These are phyloP conservation scores for Haberlea rhodopensis DNA, from an alignment of 257 asterid genomes.

Conservation along the genomic window DNA sequence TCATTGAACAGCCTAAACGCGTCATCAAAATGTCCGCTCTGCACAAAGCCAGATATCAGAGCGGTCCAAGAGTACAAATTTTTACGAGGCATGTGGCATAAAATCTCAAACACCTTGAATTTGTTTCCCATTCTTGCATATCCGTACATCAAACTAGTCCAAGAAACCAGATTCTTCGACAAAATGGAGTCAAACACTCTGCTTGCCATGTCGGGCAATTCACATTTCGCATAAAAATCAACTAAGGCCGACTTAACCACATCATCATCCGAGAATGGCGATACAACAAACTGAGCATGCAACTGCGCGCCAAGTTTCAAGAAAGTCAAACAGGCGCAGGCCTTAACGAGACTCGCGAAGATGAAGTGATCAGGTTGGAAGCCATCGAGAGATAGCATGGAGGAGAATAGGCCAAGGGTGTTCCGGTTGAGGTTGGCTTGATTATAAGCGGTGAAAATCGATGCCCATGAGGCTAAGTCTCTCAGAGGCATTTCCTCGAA, in stretches of 20 bases:
- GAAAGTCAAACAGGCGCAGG: slow-evolving; percentile 51
- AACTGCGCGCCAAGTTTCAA: slow-evolving; percentile 55
- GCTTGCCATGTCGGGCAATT: slow-evolving; percentile 47
- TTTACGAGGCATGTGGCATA: slow-evolving; percentile 40
- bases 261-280: slow-evolving; percentile 49
- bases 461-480: slow-evolving; percentile 79
- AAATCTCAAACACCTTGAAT: slow-evolving; percentile 46
- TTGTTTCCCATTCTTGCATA: slow-evolving; percentile 66
- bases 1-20: slow-evolving; percentile 51
- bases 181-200: slow-evolving; percentile 50
- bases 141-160: slow-evolving; percentile 67
- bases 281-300: slow-evolving; percentile 59
- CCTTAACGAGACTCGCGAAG: slow-evolving; percentile 56
- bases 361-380: slow-evolving; percentile 63
- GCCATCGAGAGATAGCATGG: slow-evolving; percentile 34
- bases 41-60: slow-evolving; percentile 64
- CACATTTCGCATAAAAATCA: slow-evolving; percentile 73
- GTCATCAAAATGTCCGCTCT: slow-evolving; percentile 49
- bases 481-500: slow-evolving; percentile 71
- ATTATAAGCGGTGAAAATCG: slow-evolving; percentile 67
- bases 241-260: slow-evolving; percentile 79
- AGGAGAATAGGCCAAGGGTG: slow-evolving; percentile 41
- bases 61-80: slow-evolving; percentile 60
- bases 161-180: slow-evolving; percentile 53
- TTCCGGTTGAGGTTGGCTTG: slow-evolving; percentile 39